These are phyloP conservation scores for Cutaneotrichosporon sp. DNA, from an alignment of 1,284 basidiomycete species.

Conservation along the genomic window DNA sequence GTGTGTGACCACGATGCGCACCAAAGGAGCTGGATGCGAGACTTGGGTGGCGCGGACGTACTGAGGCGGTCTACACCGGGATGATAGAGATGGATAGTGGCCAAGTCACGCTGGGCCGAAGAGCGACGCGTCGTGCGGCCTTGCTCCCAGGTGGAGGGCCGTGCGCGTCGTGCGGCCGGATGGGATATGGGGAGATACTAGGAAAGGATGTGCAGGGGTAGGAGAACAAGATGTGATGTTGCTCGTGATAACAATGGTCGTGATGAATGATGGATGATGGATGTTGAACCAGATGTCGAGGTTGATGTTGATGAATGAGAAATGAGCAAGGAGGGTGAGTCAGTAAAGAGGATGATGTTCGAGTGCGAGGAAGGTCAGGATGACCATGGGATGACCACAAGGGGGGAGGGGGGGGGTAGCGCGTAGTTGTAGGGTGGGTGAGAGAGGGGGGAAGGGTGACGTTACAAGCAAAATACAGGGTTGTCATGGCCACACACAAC, in stretches of 20 bases:
- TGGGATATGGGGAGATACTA: background rate
- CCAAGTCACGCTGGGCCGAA: constrained; percentile 7
- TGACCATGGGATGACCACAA: background rate
- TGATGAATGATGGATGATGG: background rate
- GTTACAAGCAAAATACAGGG: background rate
- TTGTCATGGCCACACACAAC: background rate
- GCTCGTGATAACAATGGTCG: background rate
- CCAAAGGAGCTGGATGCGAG: background rate
- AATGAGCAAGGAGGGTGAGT: background rate
- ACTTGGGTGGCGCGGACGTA: background rate
- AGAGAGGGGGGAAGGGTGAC: background rate
- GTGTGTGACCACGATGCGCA: background rate
- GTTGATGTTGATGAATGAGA: constrained; percentile 5
- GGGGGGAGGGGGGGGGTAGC: background rate
- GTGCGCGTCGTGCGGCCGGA: constrained; percentile 4
- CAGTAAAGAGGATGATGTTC: background rate
- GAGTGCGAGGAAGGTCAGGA: constrained; percentile 6
- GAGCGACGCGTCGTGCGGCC: constrained; percentile 12
- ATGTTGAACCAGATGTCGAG: background rate
- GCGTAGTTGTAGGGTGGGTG: too few relatives aligned
- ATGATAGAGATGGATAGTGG: background rate
- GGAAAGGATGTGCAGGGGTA: background rate
- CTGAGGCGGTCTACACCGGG: constrained; percentile 1
- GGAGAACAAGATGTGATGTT: background rate
- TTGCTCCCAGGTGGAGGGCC: constrained; percentile 8